These are phyloP conservation scores for Asterochloris erici DNA, from an alignment of 139 green algal genomes.

Conservation along the genomic window DNA sequence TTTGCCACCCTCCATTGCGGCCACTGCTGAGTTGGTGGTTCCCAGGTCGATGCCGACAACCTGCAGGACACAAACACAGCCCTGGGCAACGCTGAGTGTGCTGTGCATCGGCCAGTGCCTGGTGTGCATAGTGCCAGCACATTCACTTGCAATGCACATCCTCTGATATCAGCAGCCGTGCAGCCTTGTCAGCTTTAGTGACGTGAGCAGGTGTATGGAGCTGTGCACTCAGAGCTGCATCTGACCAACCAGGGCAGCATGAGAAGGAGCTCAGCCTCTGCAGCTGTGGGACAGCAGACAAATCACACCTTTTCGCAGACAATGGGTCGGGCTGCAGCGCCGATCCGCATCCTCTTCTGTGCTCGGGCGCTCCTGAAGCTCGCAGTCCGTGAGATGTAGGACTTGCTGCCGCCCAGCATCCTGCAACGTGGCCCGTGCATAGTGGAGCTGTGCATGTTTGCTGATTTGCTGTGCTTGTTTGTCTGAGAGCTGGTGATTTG, in stretches of 20 bases:
- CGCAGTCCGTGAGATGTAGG: too few relatives aligned
- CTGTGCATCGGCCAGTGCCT: too few relatives aligned
- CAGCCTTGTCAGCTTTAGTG: not conserved
- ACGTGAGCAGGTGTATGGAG: not conserved
- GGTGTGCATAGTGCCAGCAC: too few relatives aligned
- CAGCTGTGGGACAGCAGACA: not conserved
- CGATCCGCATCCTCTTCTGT: constrained; percentile 1
- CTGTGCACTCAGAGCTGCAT: not conserved
- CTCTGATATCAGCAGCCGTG: too few relatives aligned
- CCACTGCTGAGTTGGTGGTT: constrained; percentile 88
- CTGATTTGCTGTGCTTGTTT: too few relatives aligned
- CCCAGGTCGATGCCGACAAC: constrained; percentile 65
- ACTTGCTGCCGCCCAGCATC: too few relatives aligned
- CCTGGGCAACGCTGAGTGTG: not conserved
- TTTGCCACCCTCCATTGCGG: constrained; percentile 90
- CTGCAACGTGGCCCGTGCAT: too few relatives aligned
- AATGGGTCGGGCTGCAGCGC: constrained; percentile 5
- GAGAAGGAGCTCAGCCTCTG: not conserved
- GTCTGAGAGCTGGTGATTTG: too few relatives aligned
- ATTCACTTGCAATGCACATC: too few relatives aligned
- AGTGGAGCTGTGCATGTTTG: too few relatives aligned
- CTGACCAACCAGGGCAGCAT: not conserved
- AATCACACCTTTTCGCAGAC: constrained; percentile 14
- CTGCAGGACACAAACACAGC: constrained; percentile 11
- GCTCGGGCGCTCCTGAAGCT: not conserved